Evolutionary conservation across 352 stramenopile genomes (phyloP), one percentile per base, ranked within the genome.

Genomic region (Globisporangium cederbergense): DNA sequence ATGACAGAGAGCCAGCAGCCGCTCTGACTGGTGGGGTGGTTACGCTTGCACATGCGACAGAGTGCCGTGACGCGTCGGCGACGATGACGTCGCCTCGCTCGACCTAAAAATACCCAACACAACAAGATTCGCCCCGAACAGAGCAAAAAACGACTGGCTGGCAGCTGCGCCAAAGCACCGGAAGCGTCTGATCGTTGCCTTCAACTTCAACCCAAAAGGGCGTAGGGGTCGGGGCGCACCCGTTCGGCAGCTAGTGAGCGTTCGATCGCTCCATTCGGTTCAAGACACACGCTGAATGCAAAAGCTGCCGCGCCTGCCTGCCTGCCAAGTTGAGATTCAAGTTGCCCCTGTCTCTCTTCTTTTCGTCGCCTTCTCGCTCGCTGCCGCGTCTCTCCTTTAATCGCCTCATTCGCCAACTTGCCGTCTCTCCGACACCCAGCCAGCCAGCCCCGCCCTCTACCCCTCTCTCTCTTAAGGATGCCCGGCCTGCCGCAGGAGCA

Each of bases 401-500:
- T 20, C 7, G 25, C 8, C 28, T 42, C 59, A 52, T 18, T 58
- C 30, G 34, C 20, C 46, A 38, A 59, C 38, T 58, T 59, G 36
- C 47, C n/a, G 10, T 34, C 58, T n/a, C 25, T 13, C 45, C 25
- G 32, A 25, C 50, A 53, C 20, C n/a, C 47, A 40, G 49, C 25
- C 6, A 11, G 28, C 20, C 47, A 18, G 20, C 46, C 20, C n/a
- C 25, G 25, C 25, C 25, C 25, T 28, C 25, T 28, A 28, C 2
- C 25, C 7, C 43, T 55, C 32, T n/a, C 18, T 32, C 25, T 58
- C 52, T 22, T 34, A 20, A 36, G 22, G 18, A 50, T 57, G 43
- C 69, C 70, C 52, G 49, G 63, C 16, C 45, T 77, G 2, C 68
- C 70, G 11, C 54, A 65, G 47, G 67, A 77, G 59, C 71, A 75